These are phyloP conservation scores for Epichloe uncinata DNA, from an alignment of 2,329 filamentous ascomycete species.

Conservation along the genomic window DNA sequence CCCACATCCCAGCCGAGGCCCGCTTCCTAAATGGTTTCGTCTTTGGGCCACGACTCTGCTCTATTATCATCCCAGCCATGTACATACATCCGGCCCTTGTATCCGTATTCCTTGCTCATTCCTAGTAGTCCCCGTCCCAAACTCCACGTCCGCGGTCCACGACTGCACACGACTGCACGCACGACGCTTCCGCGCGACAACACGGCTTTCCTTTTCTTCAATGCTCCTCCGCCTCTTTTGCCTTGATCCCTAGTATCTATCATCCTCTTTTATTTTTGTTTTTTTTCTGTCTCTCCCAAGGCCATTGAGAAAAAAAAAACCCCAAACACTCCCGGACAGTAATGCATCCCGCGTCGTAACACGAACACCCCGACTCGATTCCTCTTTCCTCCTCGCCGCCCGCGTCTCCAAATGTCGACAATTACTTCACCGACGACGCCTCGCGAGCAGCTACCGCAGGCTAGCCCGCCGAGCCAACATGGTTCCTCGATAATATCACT, in stretches of 20 bases:
- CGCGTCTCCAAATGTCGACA: constrained; percentile 14
- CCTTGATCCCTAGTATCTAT: neutral
- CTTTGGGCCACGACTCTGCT: neutral
- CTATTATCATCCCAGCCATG: neutral
- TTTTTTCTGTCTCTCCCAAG: neutral
- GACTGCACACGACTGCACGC: neutral
- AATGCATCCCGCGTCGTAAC: constrained; percentile 7
- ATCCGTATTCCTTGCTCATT: constrained; percentile 5
- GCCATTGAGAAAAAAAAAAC: neutral
- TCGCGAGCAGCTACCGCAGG: constrained; percentile 13
- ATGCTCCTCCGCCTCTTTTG: neutral
- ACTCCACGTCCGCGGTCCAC: constrained; percentile 6
- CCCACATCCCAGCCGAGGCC: neutral
- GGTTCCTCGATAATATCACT: constrained; percentile 10
- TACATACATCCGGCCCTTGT: neutral
- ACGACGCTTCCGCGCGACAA: constrained; percentile 7
- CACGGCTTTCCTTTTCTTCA: neutral
- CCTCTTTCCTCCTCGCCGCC: neutral
- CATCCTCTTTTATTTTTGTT: neutral
- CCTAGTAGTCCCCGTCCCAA: neutral
- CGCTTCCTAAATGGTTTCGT: neutral
- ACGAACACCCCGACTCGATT: neutral
- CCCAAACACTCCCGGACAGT: neutral
- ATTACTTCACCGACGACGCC: constrained; percentile 9
- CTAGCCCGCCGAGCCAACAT: constrained; percentile 13